Evolutionary conservation across 208 protist species (phyloP).

Genomic region (Phytomonas serpens): DNA sequence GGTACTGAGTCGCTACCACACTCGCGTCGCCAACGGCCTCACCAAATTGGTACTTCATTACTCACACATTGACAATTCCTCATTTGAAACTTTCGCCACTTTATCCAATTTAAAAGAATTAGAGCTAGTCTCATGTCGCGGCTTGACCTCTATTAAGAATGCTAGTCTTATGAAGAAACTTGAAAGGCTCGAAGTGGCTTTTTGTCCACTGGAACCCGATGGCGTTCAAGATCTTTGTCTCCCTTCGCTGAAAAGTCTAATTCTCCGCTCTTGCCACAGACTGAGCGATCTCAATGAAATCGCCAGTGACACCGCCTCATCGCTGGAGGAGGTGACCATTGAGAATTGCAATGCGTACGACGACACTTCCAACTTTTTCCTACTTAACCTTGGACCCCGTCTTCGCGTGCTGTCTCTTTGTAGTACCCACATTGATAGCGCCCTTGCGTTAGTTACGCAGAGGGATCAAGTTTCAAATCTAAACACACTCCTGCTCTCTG

Average conservation of each 20-base stretch:
- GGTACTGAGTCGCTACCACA: conserved; percentile 55
- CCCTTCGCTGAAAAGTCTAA: conserved; percentile 43
- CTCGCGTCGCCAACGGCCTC: conserved; percentile 61
- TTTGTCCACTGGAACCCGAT: conserved; percentile 63
- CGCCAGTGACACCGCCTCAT: conserved; percentile 35
- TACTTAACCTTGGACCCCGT: conserved; percentile 32
- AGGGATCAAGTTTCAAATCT: conserved; percentile 24
- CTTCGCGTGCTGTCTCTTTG: conserved; percentile 50
- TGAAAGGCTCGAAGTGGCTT: conserved; percentile 46
- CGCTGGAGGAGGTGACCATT: conserved; percentile 53
- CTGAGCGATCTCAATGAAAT: conserved; percentile 66
- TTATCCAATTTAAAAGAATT: conserved; percentile 48
- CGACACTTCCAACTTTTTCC: conserved; percentile 56
- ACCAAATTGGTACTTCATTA: conserved; percentile 61
- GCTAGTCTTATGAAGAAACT: conserved; percentile 40
- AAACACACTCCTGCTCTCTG: conserved; percentile 30
- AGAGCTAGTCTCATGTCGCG: conserved; percentile 67
- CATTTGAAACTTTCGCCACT: conserved; percentile 50
- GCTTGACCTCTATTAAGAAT: conserved; percentile 45
- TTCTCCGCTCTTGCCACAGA: conserved; percentile 55
- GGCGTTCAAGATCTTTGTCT: conserved; percentile 50
- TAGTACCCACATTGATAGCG: conserved; percentile 43
- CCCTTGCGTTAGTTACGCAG: conserved; percentile 30
- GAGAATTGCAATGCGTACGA: conserved; percentile 74
- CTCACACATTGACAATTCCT: conserved; percentile 50